Conservation (phyloP, 257 asterid genomes). For the Nicotiana undulata region DNA sequence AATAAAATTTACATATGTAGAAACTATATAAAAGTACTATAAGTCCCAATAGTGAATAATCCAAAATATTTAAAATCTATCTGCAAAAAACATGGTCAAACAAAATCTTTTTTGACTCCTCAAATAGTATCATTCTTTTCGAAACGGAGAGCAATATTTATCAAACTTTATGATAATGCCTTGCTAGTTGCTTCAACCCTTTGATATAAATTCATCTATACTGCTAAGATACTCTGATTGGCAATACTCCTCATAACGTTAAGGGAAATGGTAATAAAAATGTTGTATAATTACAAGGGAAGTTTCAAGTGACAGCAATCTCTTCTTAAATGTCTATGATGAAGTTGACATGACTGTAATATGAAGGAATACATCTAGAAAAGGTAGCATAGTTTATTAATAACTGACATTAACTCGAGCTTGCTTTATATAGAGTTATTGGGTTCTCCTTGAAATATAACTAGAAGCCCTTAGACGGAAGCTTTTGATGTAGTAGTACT, state of each 20-base stretch:
- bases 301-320: neutral
- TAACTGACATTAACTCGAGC: neutral
- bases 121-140: no score
- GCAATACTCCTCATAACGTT: neutral
- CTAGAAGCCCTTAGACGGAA: neutral
- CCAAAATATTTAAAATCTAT: no score
- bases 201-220: neutral
- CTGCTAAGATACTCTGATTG: neutral
- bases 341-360: neutral
- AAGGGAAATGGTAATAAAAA: neutral
- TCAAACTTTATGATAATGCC: neutral
- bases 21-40: no score
- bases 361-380: neutral
- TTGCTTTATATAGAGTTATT: neutral
- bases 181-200: neutral
- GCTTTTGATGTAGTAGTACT: neutral
- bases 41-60: no score
- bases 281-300: neutral
- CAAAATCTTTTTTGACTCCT: no score
- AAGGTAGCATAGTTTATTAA: neutral
- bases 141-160: no score
- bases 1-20: no score
- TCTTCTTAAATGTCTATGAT: neutral
- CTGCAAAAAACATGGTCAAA: no score
- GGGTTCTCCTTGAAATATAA: neutral